Percentiles rank a stretch among this genome's conserved stretches.
phyloP scores from a whole-genome alignment of 306 rosid species.

The Trifolium fragiferum region DNA sequence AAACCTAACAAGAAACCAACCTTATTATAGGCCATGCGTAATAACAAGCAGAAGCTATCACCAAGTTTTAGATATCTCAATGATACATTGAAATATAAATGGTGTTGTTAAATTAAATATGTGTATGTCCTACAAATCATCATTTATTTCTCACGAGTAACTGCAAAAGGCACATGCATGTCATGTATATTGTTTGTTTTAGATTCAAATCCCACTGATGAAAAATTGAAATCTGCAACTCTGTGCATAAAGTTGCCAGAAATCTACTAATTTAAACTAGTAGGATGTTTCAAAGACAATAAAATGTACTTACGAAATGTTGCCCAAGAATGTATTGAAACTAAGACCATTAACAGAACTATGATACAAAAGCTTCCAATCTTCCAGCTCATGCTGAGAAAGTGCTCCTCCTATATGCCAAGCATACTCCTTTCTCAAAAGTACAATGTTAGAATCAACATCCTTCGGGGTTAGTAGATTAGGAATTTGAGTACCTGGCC shows the following conservation, averaged over 20 bases:
- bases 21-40: constrained; percentile 11
- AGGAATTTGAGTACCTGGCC: constrained; percentile 79
- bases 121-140: too few species aligned
- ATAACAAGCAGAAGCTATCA: neutral
- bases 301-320: constrained; percentile 65
- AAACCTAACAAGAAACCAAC: constrained; percentile 14
- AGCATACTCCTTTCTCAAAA: constrained; percentile 78
- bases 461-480: constrained; percentile 53
- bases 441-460: constrained; percentile 56
- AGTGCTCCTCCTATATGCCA: constrained; percentile 97
- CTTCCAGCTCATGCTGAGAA: constrained; percentile 74
- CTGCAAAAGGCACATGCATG: neutral
- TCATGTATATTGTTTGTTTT: neutral
- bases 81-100: too few species aligned
- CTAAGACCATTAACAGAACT: constrained; percentile 86
- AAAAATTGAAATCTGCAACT: neutral
- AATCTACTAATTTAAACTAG: constrained; percentile 20
- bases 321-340: constrained; percentile 92
- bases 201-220: neutral
- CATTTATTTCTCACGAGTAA: neutral
- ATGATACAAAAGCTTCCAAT: constrained; percentile 91
- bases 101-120: too few species aligned
- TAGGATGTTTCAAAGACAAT: constrained; percentile 23
- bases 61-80: neutral
- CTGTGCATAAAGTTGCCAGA: neutral